Evolutionary conservation across 2,329 filamentous ascomycete genomes (phyloP), one percentile per base, ranked within the genome.

Genomic region (Leptographium lundbergii): DNA sequence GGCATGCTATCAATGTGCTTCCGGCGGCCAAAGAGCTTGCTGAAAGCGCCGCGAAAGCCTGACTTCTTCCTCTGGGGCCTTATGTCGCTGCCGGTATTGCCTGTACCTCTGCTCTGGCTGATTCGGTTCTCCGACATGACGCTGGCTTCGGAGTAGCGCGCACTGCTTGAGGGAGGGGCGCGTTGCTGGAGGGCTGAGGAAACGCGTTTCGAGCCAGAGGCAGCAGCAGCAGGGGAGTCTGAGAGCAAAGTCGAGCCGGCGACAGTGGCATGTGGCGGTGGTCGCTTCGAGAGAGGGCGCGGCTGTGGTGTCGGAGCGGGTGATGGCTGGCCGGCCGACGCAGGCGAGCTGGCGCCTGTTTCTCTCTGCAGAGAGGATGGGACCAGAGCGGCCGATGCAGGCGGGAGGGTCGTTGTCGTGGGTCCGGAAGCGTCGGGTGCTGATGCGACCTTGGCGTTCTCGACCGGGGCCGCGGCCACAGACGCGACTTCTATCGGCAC

Each of bases 1-100:
- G 19, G 67, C 70, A 13, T 63, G 61, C 53, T 70, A 68, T 66
- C 69, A 48, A 64, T 67, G 69, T 79, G 82, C 69, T 79, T 81
- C 62, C 76, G 81, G 61, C 80, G 77, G 17, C 81, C 78, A 67
- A 86, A 84, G 11, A 86, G 69, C 62, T 75, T 81, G 55, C 79
- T 77, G 53, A 86, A 67, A 0, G 81, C 80, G 22, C 75, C 74
- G 57, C 78, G 78, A 56, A 86, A 68, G 0, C 77, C 79, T 1
- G 81, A 84, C 67, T 80, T 83, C 63, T 83, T 84, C 61, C 80
- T 71, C 57, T 77, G 74, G 1, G 79, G 78, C 27, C 66, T 58
- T 13, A 52, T 32, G 50, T 34, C 27, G 5, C 29, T 32, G 13
- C n/a, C 13, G 29, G n/a, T 22, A 24, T 11, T 2, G 9, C n/a